phyloP scores from a whole-genome alignment of 2,329 filamentous ascomycete genomes.

The Plenodomus lindquistii region DNA sequence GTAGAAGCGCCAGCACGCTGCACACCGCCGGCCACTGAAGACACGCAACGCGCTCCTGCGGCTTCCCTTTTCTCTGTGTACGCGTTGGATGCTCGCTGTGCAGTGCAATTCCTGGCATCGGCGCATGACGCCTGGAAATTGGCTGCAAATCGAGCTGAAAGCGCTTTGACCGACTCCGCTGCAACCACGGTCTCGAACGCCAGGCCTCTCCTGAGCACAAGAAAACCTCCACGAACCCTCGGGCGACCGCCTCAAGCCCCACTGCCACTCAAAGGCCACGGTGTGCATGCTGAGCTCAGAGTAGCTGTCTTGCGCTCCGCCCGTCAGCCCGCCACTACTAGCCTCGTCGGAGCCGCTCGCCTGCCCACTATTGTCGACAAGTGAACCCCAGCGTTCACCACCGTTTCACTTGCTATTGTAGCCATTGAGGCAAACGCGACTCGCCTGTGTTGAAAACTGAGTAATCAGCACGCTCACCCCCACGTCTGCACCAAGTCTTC shows the following conservation, averaged over 20 bases:
- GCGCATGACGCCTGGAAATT: slow-evolving; percentile 26
- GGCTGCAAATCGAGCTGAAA: slow-evolving; percentile 22
- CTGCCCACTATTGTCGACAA: slow-evolving; percentile 12
- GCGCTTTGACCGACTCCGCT: slow-evolving; percentile 39
- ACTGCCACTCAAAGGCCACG: not conserved
- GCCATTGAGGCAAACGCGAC: slow-evolving; percentile 1
- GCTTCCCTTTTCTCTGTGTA: slow-evolving; percentile 8
- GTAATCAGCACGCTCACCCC: not conserved
- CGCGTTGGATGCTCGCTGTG: slow-evolving; percentile 24
- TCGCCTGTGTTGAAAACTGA: not conserved
- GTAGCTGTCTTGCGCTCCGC: slow-evolving; percentile 2
- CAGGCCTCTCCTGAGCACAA: not conserved
- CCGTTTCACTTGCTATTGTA: slow-evolving; percentile 11
- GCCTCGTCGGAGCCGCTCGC: slow-evolving; percentile 16
- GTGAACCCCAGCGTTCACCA: slow-evolving; percentile 7
- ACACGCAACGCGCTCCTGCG: slow-evolving; percentile 19
- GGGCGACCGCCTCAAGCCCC: not conserved
- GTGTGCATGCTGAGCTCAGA: too few species aligned
- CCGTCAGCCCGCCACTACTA: slow-evolving; percentile 10
- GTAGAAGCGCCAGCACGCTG: slow-evolving; percentile 30
- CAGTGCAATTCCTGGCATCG: slow-evolving; percentile 19
- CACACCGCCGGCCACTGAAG: slow-evolving; percentile 25
- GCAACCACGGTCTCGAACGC: not conserved
- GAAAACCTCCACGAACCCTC: slow-evolving; percentile 4
- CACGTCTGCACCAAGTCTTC: not conserved